phyloP scores from a whole-genome alignment of 495 filamentous ascomycete genomes.

The Aspergillus nanangensis region DNA sequence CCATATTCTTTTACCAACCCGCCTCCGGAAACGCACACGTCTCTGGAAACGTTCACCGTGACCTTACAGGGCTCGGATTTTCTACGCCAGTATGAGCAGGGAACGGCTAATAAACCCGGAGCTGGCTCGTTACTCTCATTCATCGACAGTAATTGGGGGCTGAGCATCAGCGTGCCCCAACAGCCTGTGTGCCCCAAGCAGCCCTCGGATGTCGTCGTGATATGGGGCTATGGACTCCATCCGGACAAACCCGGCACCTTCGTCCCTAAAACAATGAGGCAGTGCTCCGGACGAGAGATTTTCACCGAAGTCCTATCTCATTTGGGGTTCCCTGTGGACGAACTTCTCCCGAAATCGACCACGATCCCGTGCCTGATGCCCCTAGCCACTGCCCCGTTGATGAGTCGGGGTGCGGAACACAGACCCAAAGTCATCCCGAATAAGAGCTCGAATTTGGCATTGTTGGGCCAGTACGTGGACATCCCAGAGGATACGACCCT shows the following conservation, averaged over 20 bases:
- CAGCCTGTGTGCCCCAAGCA: slow-evolving; percentile 34
- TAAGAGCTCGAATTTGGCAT: slow-evolving; percentile 24
- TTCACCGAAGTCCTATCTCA: slow-evolving; percentile 30
- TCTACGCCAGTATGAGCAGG: slow-evolving; percentile 17
- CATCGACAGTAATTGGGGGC: slow-evolving; percentile 30
- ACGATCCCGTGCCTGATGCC: slow-evolving; percentile 32
- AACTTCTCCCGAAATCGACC: slow-evolving; percentile 11
- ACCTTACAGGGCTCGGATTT: slow-evolving; percentile 30
- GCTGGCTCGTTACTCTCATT: slow-evolving; percentile 30
- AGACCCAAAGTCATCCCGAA: slow-evolving; percentile 31
- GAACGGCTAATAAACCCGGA: slow-evolving; percentile 27
- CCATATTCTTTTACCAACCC: slow-evolving; percentile 25
- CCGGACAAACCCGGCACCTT: slow-evolving; percentile 24
- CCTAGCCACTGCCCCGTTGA: slow-evolving; percentile 27
- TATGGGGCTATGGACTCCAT: slow-evolving; percentile 35
- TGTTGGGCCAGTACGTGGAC: slow-evolving; percentile 41
- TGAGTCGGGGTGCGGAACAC: slow-evolving; percentile 24
- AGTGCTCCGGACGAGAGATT: slow-evolving; percentile 36
- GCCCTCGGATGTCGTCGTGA: slow-evolving; percentile 17
- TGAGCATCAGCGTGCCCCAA: slow-evolving; percentile 32
- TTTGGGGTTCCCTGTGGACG: slow-evolving; percentile 16
- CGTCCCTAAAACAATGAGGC: slow-evolving; percentile 34
- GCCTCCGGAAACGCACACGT: slow-evolving; percentile 20
- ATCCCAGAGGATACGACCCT: slow-evolving; percentile 33
- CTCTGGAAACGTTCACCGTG: slow-evolving; percentile 35